Base-by-base conservation (phyloP, 2,329 filamentous ascomycete genomes). In the Rhinocladiella mackenziei region DNA sequence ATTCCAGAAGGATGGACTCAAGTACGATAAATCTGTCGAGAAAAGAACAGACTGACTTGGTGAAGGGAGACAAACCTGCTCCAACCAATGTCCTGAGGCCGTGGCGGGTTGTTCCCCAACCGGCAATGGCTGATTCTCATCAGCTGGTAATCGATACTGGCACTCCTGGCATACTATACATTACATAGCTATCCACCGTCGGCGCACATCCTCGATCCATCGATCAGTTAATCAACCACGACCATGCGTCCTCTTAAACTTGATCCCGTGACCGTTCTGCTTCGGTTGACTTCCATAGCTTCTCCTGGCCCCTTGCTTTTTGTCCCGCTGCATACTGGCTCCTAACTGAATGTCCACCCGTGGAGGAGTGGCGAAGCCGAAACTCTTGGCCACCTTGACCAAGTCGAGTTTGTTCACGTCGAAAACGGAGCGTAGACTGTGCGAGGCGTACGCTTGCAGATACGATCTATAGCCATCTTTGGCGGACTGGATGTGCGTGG, bases 381-480 rank as follows among this genome's bases (percentile, higher is more conserved):
- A 94, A 54, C 81, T 79, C 74, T 88, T 91, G 39, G 86, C 86
- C 3, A 94, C 82, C 69, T 89, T 91, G 58, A 83, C 80, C 13
- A 94, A 72, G 62, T 94, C 87, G 9, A 92, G 72, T 62, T 87
- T 86, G 64, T 87, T 75, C 40, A 94, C 80, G 63, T 91, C 85
- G 62, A 91, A 94, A 26, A 94, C 83, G n/a, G 81, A 84, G 19
- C 87, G 79, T 47, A 92, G 72, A 56, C 78, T 83, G 68, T 91
- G 92, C 46, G 83, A 89, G 15, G 91, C 89, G 62, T 98, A 98
- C 0, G 92, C 91, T 65, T 97, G 89, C 17, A 98, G 77, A 65
- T 98, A 98, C 14, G 86, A 87, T 48, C 86, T 79, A 71, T 92
- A 94, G 3, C 86, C 78, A 55, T 83, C 79, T 62, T 83, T 83